A percentile compares a stretch with the other conserved stretches of the same genome.
Evolutionary conservation across 345 rosid genomes (phyloP).

Genomic region (Eucalyptus dawsonii): DNA sequence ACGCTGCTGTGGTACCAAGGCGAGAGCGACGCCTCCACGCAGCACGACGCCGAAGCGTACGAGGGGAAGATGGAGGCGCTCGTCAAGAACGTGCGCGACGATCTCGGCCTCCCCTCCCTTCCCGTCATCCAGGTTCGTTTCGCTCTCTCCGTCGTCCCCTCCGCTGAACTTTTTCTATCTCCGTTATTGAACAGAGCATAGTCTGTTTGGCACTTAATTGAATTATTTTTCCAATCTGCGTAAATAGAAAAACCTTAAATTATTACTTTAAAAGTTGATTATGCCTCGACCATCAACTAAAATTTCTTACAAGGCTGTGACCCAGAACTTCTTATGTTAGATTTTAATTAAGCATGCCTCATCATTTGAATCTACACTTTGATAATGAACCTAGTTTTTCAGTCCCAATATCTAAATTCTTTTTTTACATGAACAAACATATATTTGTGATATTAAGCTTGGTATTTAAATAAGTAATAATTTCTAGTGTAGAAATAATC

Average conservation of each 20-base stretch:
- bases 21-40: constrained; percentile 52
- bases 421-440: neutral
- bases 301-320: too few species aligned
- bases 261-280: too few species aligned
- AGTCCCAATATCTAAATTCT: neutral
- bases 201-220: too few species aligned
- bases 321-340: too few species aligned
- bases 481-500: neutral
- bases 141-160: neutral
- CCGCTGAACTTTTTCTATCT: neutral
- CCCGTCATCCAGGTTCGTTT: constrained; percentile 56
- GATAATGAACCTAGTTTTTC: neutral
- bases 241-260: too few species aligned
- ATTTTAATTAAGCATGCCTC: too few species aligned
- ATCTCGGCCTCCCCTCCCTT: constrained; percentile 55
- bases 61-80: constrained; percentile 32
- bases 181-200: neutral
- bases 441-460: neutral
- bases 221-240: too few species aligned
- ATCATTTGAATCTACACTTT: neutral
- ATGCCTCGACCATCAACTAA: too few species aligned
- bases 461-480: too few species aligned
- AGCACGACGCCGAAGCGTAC: constrained; percentile 50
- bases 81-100: constrained; percentile 40
- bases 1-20: constrained; percentile 88